A percentile compares a stretch with the other conserved stretches of the same genome.
Evolutionary conservation across 257 asterid genomes (phyloP).

Genomic region (Salvia miltiorrhiza): DNA sequence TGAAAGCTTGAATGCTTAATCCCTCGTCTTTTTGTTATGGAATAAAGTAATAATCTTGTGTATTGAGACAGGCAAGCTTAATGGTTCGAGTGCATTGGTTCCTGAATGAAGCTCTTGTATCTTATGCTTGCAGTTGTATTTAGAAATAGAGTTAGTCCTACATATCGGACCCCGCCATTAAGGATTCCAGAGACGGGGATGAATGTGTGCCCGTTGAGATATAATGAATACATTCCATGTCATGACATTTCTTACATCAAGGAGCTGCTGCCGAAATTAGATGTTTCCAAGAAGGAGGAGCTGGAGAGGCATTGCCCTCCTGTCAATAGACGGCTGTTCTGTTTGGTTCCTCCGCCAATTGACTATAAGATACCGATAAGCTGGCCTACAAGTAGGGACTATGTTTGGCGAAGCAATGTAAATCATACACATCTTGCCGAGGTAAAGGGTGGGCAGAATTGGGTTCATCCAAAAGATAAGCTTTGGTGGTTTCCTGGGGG

Average conservation of each 20-base stretch:
- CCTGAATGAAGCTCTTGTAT: background rate
- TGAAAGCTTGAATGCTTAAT: background rate
- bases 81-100: background rate
- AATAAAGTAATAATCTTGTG: background rate
- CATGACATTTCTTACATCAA: conserved; percentile 71
- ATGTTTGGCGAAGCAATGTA: conserved; percentile 90
- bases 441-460: conserved; percentile 94
- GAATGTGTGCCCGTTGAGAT: conserved; percentile 66
- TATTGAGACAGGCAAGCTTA: background rate
- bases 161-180: conserved; percentile 55
- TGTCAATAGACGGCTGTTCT: conserved; percentile 57
- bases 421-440: conserved; percentile 87
- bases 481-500: conserved; percentile 99
- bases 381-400: conserved; percentile 90
- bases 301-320: conserved; percentile 95
- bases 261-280: conserved; percentile 59
- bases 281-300: conserved; percentile 73
- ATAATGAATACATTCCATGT: conserved; percentile 86
- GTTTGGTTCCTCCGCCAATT: conserved; percentile 88
- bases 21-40: background rate
- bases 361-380: conserved; percentile 86
- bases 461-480: conserved; percentile 77
- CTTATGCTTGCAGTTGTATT: conserved; percentile 36
- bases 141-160: conserved; percentile 58
- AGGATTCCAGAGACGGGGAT: conserved; percentile 64